Base-by-base conservation (phyloP, 2,329 filamentous ascomycete genomes). In the Byssothecium circinans region DNA sequence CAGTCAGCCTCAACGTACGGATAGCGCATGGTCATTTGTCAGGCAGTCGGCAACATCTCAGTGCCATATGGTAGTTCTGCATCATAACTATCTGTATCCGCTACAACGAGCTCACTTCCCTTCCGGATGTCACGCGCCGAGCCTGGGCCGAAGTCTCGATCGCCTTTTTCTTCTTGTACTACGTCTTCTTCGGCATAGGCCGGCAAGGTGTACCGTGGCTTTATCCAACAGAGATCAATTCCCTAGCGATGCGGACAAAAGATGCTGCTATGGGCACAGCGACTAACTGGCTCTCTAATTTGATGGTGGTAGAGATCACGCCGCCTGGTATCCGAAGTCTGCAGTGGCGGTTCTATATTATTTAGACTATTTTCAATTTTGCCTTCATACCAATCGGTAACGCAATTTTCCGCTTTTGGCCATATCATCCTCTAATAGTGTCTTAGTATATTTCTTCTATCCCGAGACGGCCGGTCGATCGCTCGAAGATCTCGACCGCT, bases 81-180 rank as follows among this genome's bases (percentile, higher is more conserved):
- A 66, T 79, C 52, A 80, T 81, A 57, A 80, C 77, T 0, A 67
- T 79, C 12, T 72, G 77, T n/a, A 67, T 81, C 7, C 64, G 73
- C 1, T 75, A 72, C 50, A 72, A 71, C 45, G 69, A 74, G 49
- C 52, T 60, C 20, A 35, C 47, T 2, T 47, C 57, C 2, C 50
- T 66, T 0, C 33, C 51, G 4, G 35, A 30, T 2, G 39, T 46
- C 1, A 58, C 50, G 1, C 52, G 53, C 8, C 39, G 47, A 25
- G 19, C 43, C n/a, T 67, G 61, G 61, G 74, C 72, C 0, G 65
- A 66, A 19, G 77, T 72, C 0, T 74, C 73, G 0, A 71, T 78
- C 34, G 74, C 72, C 0, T 79, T 79, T 56, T 77, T 81, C 62
- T 81, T 81, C 61, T 54, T 81, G 6, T 81, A 79, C 64, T 80